Conservation (phyloP, 1,139 yeast genomes). For the Taiozyma sp. region DNA sequence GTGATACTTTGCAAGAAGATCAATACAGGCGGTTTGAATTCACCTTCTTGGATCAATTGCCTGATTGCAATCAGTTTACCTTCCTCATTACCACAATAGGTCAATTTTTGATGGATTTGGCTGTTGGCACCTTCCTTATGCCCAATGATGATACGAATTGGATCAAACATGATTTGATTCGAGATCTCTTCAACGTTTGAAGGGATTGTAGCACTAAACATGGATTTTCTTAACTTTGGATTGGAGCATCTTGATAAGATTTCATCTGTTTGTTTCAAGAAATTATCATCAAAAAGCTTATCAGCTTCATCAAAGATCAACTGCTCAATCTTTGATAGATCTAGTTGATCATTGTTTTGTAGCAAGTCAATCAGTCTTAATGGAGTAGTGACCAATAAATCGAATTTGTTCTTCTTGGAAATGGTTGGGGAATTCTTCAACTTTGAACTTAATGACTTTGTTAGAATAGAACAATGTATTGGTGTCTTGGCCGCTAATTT, state of each 20-base stretch:
- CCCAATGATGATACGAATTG: conserved; percentile 85
- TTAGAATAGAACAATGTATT: conserved; percentile 61
- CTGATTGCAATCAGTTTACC: conserved; percentile 91
- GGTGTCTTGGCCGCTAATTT: conserved; percentile 47
- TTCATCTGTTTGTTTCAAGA: conserved; percentile 87
- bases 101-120: conserved; percentile 77
- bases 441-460: conserved; percentile 73
- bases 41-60: conserved; percentile 81
- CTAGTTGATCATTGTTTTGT: conserved; percentile 47
- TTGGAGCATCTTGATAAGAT: conserved; percentile 61
- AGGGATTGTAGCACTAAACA: conserved; percentile 95
- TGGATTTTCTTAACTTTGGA: conserved; percentile 54
- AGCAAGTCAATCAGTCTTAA: conserved; percentile 78
- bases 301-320: conserved; percentile 95
- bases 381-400: conserved; percentile 84
- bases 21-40: conserved; percentile 87
- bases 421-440: conserved; percentile 42
- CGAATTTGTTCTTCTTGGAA: conserved; percentile 60
- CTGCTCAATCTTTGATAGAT: conserved; percentile 62
- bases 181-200: conserved; percentile 92
- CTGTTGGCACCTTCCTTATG: conserved; percentile 90
- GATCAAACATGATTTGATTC: conserved; percentile 75
- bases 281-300: conserved; percentile 84
- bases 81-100: conserved; percentile 90
- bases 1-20: conserved; percentile 89